Base-by-base conservation (phyloP, 2,329 filamentous ascomycete species). In the Hypocrella siamensis region DNA sequence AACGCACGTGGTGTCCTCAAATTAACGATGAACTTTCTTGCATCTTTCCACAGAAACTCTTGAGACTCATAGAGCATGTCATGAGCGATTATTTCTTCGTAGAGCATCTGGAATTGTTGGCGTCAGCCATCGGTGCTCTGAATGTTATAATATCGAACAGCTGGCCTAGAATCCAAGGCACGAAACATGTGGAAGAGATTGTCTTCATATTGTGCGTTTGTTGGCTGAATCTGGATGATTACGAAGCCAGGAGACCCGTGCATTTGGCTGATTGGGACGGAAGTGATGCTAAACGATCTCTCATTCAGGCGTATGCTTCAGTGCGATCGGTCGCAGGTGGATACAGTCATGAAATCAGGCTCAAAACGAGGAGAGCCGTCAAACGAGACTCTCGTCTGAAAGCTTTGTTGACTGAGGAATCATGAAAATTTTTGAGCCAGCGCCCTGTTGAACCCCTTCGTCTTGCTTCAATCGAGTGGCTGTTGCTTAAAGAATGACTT, bases 401-500 rank as follows among this genome's bases (percentile, higher is more conserved):
- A 21, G 29, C 10, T 30, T 26, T 22, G 25, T 25, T n/a, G n/a
- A 19, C 18, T 34, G 4, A 6, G 11, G 17, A 10, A 16, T 9
- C 10, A 2, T 15, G 10, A 12, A 11, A 17, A 29, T 12, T 10
- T n/a, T 17, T 17, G 7, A 7, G 7, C 12, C 21, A 22, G 21
- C 21, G 21, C 7, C 12, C 7, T n/a, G 12, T 22, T 22, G 21
- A 22, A 12, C 21, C 30, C 17, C 21, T 31, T 33, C 2, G 17
- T 11, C 3, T 17, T 27, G 22, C 17, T 36, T 43, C 57, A 70
- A 39, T 70, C 68, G 32, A 71, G 63, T 28, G 77, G 73, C 53
- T 78, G 74, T 63, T 94, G 86, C 57, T 96, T 96, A 54, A 96
- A 96, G 46, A 96, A 68, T 46, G 84, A 93, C 61, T 94, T 96